A percentile compares a stretch with the other conserved stretches of the same genome.
Conservation (phyloP, 352 stramenopile genomes). For the Phytopythium helicoides region DNA sequence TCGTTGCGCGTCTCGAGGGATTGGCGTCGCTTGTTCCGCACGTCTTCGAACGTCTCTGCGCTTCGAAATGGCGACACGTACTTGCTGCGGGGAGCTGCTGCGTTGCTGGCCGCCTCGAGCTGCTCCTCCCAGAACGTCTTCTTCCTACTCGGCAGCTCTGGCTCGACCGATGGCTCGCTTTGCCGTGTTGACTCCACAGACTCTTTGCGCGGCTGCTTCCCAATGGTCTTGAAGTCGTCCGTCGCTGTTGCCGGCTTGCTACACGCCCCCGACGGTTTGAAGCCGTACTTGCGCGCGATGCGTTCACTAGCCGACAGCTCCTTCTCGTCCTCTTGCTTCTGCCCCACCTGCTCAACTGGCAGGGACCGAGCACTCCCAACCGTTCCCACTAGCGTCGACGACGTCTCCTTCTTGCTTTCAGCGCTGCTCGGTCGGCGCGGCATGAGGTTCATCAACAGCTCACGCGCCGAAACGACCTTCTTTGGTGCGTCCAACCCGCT, state of each 20-base stretch:
- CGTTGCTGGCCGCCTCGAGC: slow-evolving; percentile 7
- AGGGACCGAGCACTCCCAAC: background rate
- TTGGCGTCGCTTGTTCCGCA: slow-evolving; percentile 17
- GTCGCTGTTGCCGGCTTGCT: too few relatives aligned
- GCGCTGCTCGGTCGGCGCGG: slow-evolving; percentile 9
- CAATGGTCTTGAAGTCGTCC: too few relatives aligned
- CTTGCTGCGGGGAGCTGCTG: background rate
- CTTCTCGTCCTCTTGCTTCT: slow-evolving; percentile 8
- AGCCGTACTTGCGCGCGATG: slow-evolving; percentile 66
- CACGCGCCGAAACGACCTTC: slow-evolving; percentile 57
- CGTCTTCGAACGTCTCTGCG: slow-evolving; percentile 23
- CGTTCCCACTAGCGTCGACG: background rate
- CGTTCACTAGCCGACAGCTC: slow-evolving; percentile 38
- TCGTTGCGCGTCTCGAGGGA: background rate
- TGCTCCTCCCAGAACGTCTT: slow-evolving; percentile 28
- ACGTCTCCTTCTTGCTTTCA: slow-evolving; percentile 10
- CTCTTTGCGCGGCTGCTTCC: too few relatives aligned
- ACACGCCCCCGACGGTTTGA: slow-evolving; percentile 7
- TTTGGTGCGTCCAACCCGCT: slow-evolving; percentile 18
- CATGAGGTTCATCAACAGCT: slow-evolving; percentile 55
- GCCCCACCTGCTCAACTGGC: background rate
- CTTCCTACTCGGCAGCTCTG: slow-evolving; percentile 14
- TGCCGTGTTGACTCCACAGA: background rate
- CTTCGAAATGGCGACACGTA: slow-evolving; percentile 66
- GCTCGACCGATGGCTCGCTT: slow-evolving; percentile 5